A percentile compares a stretch with the other conserved stretches of the same genome.
phyloP scores from a whole-genome alignment of 305 asterid genomes.

The Coffea humblotiana region DNA sequence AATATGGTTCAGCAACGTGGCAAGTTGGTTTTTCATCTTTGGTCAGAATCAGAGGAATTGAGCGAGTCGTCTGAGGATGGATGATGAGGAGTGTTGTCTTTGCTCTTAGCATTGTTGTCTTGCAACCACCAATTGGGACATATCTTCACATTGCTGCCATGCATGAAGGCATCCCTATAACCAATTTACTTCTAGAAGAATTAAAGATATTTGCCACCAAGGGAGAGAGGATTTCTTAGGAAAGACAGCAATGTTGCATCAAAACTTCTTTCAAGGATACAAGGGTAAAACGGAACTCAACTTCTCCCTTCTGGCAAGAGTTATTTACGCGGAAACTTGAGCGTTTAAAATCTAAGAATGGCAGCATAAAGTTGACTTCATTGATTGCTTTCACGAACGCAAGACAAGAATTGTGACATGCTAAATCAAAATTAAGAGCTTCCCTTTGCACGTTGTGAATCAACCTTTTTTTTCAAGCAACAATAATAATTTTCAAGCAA shows the following conservation, averaged over 20 bases:
- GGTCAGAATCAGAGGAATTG: slow-evolving; percentile 25
- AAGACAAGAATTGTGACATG: neutral
- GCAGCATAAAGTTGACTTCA: no score
- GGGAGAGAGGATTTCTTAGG: neutral
- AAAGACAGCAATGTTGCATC: no score
- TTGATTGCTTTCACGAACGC: neutral
- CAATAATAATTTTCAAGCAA: no score
- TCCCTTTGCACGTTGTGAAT: neutral
- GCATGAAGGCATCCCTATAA: neutral
- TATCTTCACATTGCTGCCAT: neutral
- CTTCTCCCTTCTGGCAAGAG: no score
- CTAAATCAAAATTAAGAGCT: neutral
- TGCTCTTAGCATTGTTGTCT: neutral
- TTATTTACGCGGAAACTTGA: neutral
- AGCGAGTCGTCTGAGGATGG: slow-evolving; percentile 27
- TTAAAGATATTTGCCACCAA: neutral
- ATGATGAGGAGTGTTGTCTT: neutral
- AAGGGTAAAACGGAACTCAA: neutral
- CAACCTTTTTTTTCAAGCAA: no score
- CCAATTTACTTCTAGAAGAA: neutral
- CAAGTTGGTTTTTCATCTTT: slow-evolving; percentile 21
- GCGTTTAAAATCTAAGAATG: neutral
- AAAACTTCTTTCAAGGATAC: neutral
- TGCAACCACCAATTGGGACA: neutral
- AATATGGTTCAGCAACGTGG: slow-evolving; percentile 25